phyloP scores from a whole-genome alignment of 2,329 filamentous ascomycete species.

The Tolypocladium sp. region DNA sequence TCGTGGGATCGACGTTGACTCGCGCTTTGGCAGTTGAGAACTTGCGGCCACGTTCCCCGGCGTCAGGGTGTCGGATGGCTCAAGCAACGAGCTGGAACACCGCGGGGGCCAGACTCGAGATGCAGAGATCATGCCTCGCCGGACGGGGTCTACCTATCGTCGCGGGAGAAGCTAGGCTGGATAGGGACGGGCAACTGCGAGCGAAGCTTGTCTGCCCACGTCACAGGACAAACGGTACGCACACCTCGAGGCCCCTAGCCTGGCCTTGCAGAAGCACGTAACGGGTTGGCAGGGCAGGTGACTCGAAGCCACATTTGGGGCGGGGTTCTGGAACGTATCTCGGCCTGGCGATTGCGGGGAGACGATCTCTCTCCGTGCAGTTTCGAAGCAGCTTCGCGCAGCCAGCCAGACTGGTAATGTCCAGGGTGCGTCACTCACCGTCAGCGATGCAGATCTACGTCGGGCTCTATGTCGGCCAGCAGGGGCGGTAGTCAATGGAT shows the following conservation, averaged over 20 bases:
- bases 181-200: background rate
- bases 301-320: constrained; percentile 7
- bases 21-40: background rate
- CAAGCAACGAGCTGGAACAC: background rate
- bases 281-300: constrained; percentile 4
- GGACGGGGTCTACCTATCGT: background rate
- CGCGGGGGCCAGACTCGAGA: background rate
- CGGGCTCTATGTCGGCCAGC: background rate
- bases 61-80: too few species aligned
- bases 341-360: constrained; percentile 5
- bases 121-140: background rate
- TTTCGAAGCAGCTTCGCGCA: background rate
- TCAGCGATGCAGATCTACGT: background rate
- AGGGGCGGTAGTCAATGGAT: background rate
- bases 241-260: background rate
- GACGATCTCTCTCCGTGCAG: background rate
- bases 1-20: background rate
- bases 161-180: background rate
- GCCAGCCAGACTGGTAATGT: background rate
- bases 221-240: background rate
- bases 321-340: constrained; percentile 4
- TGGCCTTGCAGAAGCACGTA: background rate
- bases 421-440: background rate
- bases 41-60: background rate
- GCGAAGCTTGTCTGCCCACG: background rate